These are phyloP conservation scores for Leishmania arabica DNA, from an alignment of 208 protist genomes.

Conservation along the genomic window DNA sequence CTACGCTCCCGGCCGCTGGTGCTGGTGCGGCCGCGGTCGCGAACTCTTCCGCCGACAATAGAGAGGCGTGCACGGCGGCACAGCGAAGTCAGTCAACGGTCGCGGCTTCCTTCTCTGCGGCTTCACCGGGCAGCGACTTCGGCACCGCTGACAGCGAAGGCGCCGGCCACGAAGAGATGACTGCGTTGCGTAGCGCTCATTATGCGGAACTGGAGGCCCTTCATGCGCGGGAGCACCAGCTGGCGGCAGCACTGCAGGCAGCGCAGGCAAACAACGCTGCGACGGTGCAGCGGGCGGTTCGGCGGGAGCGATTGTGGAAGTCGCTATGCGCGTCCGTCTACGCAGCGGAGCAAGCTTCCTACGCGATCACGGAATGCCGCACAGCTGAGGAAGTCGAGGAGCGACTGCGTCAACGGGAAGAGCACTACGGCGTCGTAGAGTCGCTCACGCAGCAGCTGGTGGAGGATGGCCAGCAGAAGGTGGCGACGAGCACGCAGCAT, in stretches of 20 bases:
- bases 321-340: slow-evolving; percentile 60
- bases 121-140: not conserved
- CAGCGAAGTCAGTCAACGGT: slow-evolving; percentile 18
- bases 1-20: slow-evolving; percentile 1
- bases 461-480: slow-evolving; percentile 6
- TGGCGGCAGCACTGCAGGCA: slow-evolving; percentile 22
- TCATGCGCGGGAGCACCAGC: slow-evolving; percentile 50
- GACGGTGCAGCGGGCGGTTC: slow-evolving; percentile 27
- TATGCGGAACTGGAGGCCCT: slow-evolving; percentile 35
- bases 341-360: slow-evolving; percentile 59
- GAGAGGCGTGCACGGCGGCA: not conserved
- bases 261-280: slow-evolving; percentile 10
- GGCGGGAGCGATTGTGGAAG: slow-evolving; percentile 63
- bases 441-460: slow-evolving; percentile 45
- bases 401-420: slow-evolving; percentile 36
- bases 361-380: slow-evolving; percentile 44
- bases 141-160: not conserved
- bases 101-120: slow-evolving; percentile 2
- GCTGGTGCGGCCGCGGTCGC: not conserved
- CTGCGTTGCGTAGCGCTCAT: slow-evolving; percentile 7
- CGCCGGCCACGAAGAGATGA: not conserved
- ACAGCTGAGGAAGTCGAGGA: slow-evolving; percentile 35
- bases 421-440: slow-evolving; percentile 53
- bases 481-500: not conserved
- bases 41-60: not conserved